A percentile compares a stretch with the other conserved stretches of the same genome.
Evolutionary conservation across 345 rosid genomes (phyloP).

Genomic region (Acer negundo): DNA sequence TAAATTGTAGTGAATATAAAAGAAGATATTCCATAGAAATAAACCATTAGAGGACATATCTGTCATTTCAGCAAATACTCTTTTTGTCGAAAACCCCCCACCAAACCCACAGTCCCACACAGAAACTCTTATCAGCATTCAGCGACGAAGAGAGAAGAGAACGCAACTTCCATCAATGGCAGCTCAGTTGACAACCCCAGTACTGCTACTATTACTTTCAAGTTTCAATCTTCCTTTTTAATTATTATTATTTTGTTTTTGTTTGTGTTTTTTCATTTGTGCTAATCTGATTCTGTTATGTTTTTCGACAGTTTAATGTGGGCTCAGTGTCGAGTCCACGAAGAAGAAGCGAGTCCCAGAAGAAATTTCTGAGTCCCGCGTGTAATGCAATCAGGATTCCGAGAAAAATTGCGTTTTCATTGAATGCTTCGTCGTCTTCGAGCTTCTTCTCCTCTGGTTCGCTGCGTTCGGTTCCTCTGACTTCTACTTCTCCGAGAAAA

Average conservation of each 20-base stretch:
- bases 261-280: not conserved
- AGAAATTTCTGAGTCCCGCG: conserved; percentile 29
- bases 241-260: not conserved
- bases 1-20: no score
- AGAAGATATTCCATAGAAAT: not conserved
- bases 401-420: conserved; percentile 25
- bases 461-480: conserved; percentile 33
- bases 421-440: conserved; percentile 34
- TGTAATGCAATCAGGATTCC: conserved; percentile 33
- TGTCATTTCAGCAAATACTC: not conserved
- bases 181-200: conserved; percentile 53
- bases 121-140: not conserved
- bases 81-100: not conserved
- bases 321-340: conserved; percentile 46
- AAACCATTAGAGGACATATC: not conserved
- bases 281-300: not conserved
- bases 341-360: conserved; percentile 30
- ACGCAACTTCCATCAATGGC: conserved; percentile 47
- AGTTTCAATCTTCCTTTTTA: not conserved
- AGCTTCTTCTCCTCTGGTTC: conserved; percentile 43
- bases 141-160: not conserved
- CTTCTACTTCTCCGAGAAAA: conserved; percentile 37
- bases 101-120: not conserved
- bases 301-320: conserved; percentile 51
- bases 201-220: conserved; percentile 15